Percentiles rank a stretch among this genome's conserved stretches.
Evolutionary conservation across 371 early-diverging fungal species (phyloP).

Genomic region (Haplosporangium sp.): DNA sequence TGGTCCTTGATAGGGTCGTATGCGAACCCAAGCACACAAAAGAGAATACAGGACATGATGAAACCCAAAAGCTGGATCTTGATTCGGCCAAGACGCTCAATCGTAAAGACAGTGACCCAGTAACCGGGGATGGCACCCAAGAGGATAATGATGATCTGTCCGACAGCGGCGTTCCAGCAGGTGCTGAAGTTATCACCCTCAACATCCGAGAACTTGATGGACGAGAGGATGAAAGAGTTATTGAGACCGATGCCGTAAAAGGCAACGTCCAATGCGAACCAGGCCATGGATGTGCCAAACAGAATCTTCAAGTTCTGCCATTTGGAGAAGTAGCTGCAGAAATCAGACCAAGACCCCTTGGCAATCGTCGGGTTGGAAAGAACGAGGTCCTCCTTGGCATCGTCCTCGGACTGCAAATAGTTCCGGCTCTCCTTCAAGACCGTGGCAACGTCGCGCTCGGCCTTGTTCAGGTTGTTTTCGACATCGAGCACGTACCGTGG

Average conservation of each 20-base stretch:
- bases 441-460: slow-evolving; percentile 62
- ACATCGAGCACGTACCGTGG: slow-evolving; percentile 88
- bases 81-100: slow-evolving; percentile 86
- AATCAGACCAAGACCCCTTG: slow-evolving; percentile 71
- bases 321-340: slow-evolving; percentile 79
- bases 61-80: slow-evolving; percentile 87
- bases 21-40: slow-evolving; percentile 79
- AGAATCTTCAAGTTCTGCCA: slow-evolving; percentile 84
- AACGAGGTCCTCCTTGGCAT: slow-evolving; percentile 21
- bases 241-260: slow-evolving; percentile 92
- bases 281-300: slow-evolving; percentile 80
- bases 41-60: slow-evolving; percentile 74
- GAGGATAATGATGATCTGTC: slow-evolving; percentile 85
- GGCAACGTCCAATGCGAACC: slow-evolving; percentile 91
- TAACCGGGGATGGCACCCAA: slow-evolving; percentile 92
- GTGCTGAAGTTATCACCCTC: slow-evolving; percentile 64
- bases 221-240: slow-evolving; percentile 74
- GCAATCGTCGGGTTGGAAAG: slow-evolving; percentile 53
- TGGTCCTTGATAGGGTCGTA: slow-evolving; percentile 58
- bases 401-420: slow-evolving; percentile 45
- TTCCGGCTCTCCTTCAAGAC: slow-evolving; percentile 52
- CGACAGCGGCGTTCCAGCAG: slow-evolving; percentile 73
- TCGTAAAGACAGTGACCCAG: slow-evolving; percentile 81
- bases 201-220: slow-evolving; percentile 72
- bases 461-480: slow-evolving; percentile 73